phyloP scores from a whole-genome alignment of 129 eudicot species.

The Helianthus annuus region DNA sequence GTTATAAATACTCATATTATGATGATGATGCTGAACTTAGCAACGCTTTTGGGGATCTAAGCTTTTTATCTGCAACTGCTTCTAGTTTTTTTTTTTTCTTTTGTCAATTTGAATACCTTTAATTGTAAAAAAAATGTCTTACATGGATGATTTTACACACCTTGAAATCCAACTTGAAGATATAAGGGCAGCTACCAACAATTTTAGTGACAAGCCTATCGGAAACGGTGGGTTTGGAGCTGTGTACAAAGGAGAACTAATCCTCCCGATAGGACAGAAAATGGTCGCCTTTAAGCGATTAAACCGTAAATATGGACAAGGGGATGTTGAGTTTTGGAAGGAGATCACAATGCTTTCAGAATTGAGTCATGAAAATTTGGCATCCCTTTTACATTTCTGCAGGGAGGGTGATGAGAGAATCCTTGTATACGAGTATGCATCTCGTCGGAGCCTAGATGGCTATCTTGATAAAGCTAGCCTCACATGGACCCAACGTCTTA shows the following conservation, averaged over 20 bases:
- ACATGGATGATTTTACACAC: conserved; percentile 12
- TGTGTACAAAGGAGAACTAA: conserved; percentile 26
- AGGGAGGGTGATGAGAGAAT: conserved; percentile 21
- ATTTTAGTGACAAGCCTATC: conserved; percentile 6
- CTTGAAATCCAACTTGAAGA: conserved; percentile 26
- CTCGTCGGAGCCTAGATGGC: conserved; percentile 14
- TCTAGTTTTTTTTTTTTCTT: not conserved
- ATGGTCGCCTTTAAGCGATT: conserved; percentile 21
- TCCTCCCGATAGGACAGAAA: not conserved
- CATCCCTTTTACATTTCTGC: conserved; percentile 19
- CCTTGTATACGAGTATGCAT: conserved; percentile 28
- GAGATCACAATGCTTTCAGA: conserved; percentile 12
- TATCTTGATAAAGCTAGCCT: conserved; percentile 13
- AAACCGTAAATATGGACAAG: conserved; percentile 2
- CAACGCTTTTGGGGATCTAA: too few species aligned
- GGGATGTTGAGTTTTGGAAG: conserved; percentile 29
- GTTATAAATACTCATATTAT: too few species aligned
- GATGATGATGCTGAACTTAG: too few species aligned
- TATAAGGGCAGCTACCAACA: conserved; percentile 10
- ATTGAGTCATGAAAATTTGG: conserved; percentile 5
- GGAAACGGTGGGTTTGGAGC: conserved; percentile 28
- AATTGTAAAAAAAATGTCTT: conserved; percentile 9
- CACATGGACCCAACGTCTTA: conserved; percentile 11
- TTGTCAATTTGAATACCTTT: not conserved
- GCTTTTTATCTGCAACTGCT: not conserved